Percentiles rank a stretch among this genome's conserved stretches.
Conservation (phyloP, 169 alveolate genomes). For the Blepharisma undulans region DNA sequence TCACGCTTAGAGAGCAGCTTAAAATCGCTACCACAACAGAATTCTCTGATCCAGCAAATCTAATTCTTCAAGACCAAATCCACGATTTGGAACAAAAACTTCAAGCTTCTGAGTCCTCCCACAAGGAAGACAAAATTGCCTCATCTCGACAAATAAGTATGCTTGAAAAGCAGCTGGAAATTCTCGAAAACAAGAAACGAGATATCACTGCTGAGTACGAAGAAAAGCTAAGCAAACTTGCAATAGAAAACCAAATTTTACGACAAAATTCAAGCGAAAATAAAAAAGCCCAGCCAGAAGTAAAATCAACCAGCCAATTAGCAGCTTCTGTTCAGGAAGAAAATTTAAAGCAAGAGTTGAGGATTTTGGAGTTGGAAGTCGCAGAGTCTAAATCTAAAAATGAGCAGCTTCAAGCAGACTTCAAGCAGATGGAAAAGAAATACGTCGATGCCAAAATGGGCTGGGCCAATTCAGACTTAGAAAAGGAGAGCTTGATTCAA, state of each 20-base stretch:
- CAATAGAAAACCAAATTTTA: neutral
- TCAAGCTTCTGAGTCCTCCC: neutral
- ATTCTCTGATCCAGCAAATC: conserved; percentile 38
- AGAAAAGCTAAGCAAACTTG: neutral
- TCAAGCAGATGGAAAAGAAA: conserved; percentile 7
- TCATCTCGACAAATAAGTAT: neutral
- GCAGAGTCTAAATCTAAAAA: neutral
- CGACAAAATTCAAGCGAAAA: neutral
- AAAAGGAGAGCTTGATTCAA: neutral
- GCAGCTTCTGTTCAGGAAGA: neutral
- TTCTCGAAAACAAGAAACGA: conserved; percentile 3
- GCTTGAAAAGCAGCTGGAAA: conserved; percentile 13
- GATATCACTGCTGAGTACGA: neutral
- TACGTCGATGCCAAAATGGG: conserved; percentile 19
- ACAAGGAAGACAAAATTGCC: neutral
- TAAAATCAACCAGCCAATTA: neutral
- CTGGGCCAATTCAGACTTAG: conserved; percentile 38
- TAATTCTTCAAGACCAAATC: conserved; percentile 24
- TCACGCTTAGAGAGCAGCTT: conserved; percentile 11
- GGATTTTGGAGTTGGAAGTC: neutral
- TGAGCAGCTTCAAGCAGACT: neutral
- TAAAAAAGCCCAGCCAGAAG: neutral
- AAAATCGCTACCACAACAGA: conserved; percentile 28
- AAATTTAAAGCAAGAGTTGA: neutral
- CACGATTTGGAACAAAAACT: neutral